phyloP scores from a whole-genome alignment of 257 asterid species.

The Forsythia suspensa region DNA sequence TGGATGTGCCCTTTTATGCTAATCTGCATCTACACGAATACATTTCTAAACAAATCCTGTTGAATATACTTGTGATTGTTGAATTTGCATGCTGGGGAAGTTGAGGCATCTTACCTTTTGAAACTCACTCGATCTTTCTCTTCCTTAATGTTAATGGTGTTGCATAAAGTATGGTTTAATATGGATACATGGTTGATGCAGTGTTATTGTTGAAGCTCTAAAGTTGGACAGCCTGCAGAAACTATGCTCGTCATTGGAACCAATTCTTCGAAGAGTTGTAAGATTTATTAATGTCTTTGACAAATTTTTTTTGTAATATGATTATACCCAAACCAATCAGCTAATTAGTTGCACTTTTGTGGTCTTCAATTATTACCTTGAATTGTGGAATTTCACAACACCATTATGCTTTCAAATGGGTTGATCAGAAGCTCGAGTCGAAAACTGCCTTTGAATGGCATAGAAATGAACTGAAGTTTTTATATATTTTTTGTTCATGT shows the following conservation, averaged over 20 bases:
- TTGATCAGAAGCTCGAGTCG: background rate
- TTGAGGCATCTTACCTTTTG: background rate
- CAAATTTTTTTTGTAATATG: constrained; percentile 10
- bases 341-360: background rate
- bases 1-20: background rate
- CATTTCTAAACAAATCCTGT: background rate
- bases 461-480: background rate
- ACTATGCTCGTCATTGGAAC: constrained; percentile 94
- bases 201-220: constrained; percentile 94
- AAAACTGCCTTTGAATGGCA: background rate
- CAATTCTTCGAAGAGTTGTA: constrained; percentile 96
- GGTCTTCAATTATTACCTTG: background rate
- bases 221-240: constrained; percentile 94
- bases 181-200: constrained; percentile 49
- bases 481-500: background rate
- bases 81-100: background rate
- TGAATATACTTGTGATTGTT: constrained; percentile 6
- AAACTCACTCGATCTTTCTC: background rate
- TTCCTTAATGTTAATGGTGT: background rate
- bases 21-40: background rate
- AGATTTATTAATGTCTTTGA: constrained; percentile 34
- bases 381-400: background rate
- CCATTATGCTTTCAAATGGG: constrained; percentile 1
- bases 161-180: constrained; percentile 3
- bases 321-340: background rate